Evolutionary conservation across 768 basidiomycete species (phyloP), one percentile per base, ranked within the genome.

Genomic region (Russula dissimulans): DNA sequence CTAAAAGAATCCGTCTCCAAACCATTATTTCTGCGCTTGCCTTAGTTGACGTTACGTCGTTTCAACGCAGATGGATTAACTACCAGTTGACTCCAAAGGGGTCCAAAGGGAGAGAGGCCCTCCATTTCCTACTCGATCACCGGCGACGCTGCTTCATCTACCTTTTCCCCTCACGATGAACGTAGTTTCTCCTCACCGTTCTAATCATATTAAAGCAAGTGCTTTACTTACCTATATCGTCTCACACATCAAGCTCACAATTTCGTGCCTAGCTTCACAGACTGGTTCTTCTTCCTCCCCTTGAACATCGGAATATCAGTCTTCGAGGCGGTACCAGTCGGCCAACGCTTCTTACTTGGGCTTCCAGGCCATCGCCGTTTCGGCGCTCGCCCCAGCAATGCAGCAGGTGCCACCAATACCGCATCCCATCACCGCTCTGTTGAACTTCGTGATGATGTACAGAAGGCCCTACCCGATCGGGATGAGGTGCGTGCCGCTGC

Each of bases 71-170:
- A 62, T 98, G 92, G 92, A 72, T 71, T 5, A 67, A 86, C 32
- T 78, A 82, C 17, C 89, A 87, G 69, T 45, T 81, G 5, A 78
- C 85, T 17, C 82, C 83, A 8, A 67, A 67, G 2, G 66, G 71
- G 0, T 91, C 91, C 14, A 80, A 84, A 1, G 67, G 84, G 0
- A 74, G 82, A 51, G 91, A 93, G 71, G 91, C 91, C 0, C 75
- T 95, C 1, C 87, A 85, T 55, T 98, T 97, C 69, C 80, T 98
- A 7, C 80, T 98, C 9, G 92, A 97, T 67, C 95, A 97, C 69
- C 95, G 95, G 6, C 83, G 95, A 15, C 82, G 91, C 65, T 95
- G 93, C 71, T 94, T 89, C 67, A 81, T 91, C 10, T 89, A 92
- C 69, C 78, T 95, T 4, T 95, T 95, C 68, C 93, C 92, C 0